Evolutionary conservation across 768 basidiomycete genomes (phyloP), one percentile per base, ranked within the genome.

Genomic region (Tricholoma sp.): DNA sequence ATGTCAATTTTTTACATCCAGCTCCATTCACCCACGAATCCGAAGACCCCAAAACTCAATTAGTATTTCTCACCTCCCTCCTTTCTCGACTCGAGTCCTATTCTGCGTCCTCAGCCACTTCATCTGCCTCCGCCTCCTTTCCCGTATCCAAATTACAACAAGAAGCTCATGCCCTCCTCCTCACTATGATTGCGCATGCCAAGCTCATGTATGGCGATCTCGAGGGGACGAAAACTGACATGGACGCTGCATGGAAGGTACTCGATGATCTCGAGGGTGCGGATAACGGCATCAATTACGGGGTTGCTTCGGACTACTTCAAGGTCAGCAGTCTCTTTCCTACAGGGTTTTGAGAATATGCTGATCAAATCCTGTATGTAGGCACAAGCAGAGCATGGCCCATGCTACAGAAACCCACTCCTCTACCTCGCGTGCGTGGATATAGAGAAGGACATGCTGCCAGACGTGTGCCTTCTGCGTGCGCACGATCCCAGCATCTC

Each of bases 401-500:
- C 91, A 2, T 98, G 95, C 74, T 99, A 98, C 79, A 85, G 87
- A 66, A 88, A 94, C 63, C 95, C 97, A 12, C 74, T 99, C 57
- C 83, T 98, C 9, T 98, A 94, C 75, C 85, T 99, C 56, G 96
- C 97, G 34, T 99, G 97, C 69, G 85, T 98, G 56, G 90, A 98
- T 72, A 68, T 83, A 34, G 86, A 83, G 54, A 84, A 78, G 60
- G 93, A 94, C 65, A 83, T 98, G 74, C 82, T 86, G 19, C 59
- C 77, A 2, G 88, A 91, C 60, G 93, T 97, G 67, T 80, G 89
- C 45, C 71, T 91, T n/a, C 71, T 78, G 53, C 84, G 94, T 41
- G 94, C 96, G 2, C 94, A 96, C 71, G 95, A 98, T 78, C 80
- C 98, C 35, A 84, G 85, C 54, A 83, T 99, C 59, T 88, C 95